Evolutionary conservation across 148 eudicot genomes (phyloP), one percentile per base, ranked within the genome.

Genomic region (Chenopodium berlandieri): DNA sequence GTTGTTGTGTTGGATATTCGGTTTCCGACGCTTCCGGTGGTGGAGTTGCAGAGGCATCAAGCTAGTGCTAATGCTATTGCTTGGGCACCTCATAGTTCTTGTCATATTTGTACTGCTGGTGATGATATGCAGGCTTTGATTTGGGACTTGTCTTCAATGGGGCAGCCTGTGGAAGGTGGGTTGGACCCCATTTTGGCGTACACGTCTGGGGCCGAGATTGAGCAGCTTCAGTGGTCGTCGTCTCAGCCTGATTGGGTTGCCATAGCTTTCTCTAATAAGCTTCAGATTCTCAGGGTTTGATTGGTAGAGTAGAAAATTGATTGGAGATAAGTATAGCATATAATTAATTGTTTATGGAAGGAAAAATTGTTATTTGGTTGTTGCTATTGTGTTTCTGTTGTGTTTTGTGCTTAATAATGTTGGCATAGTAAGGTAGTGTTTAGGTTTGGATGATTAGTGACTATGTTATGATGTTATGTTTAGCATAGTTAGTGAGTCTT

Each of bases 191-290:
- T 95, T 72, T 85, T 95, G 88, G 99, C 99, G 1, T 95, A 93
- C 68, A 93, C 99, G 0, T 97, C 99, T 4, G 99, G 99, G 31
- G 99, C 99, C 0, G 99, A 95, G 88, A 94, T 95, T 22, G 99
- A 95, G 87, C 99, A 95, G 91, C 82, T 95, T 85, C 99, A 95
- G 83, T 95, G 99, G 97, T 95, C 99, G 2, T 91, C 94, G 4
- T 90, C 98, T 0, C 99, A 95, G 88, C 99, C 99, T 2, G 99
- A 95, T 84, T 94, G 99, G 99, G 97, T 96, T 25, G 99, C 99
- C 7, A 94, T 96, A 85, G 99, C 99, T 7, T 96, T 96, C 78
- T 84, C 97, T 20, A 89, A 86, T 83, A 95, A 95, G 89, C 94
- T 95, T 31, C 99, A 95, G 91, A 95, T 95, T 62, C 86, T 95